A percentile compares a stretch with the other conserved stretches of the same genome.
Evolutionary conservation across 495 filamentous ascomycete species (phyloP).

Genomic region (Penicillium soppii): DNA sequence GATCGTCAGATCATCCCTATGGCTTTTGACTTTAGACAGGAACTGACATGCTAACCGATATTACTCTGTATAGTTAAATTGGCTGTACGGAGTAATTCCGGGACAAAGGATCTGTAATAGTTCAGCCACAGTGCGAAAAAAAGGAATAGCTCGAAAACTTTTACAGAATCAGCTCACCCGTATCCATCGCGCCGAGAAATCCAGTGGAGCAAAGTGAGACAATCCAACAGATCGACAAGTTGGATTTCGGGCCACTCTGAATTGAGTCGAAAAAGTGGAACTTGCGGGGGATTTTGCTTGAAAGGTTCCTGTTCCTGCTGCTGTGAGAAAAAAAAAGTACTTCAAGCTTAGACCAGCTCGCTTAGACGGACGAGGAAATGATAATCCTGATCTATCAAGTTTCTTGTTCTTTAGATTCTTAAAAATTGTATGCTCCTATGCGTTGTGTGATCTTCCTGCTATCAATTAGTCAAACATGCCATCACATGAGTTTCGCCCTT

Average conservation of each 20-base stretch:
- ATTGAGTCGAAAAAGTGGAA: not conserved
- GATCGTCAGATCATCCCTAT: not conserved
- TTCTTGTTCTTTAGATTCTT: too few species aligned
- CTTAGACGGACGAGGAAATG: conserved; percentile 25
- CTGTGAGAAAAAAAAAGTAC: too few species aligned
- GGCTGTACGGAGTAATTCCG: too few species aligned
- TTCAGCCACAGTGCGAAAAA: too few species aligned
- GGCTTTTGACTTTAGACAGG: too few species aligned
- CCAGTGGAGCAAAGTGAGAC: not conserved
- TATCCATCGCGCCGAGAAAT: not conserved
- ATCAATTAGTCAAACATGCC: not conserved
- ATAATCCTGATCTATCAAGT: conserved; percentile 16
- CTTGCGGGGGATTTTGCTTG: conserved; percentile 13
- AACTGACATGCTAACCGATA: too few species aligned
- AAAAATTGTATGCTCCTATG: too few species aligned
- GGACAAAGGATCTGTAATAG: too few species aligned
- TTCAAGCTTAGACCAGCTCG: conserved; percentile 15
- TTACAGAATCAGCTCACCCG: too few species aligned
- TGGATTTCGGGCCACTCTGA: not conserved
- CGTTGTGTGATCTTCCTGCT: not conserved
- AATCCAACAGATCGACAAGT: not conserved
- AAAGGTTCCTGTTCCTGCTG: conserved; percentile 6
- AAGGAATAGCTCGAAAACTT: too few species aligned
- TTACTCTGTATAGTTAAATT: too few species aligned
- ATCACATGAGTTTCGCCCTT: conserved; percentile 12